Evolutionary conservation across 2,329 filamentous ascomycete genomes (phyloP).

Genomic region (Aspergillus versicolor): DNA sequence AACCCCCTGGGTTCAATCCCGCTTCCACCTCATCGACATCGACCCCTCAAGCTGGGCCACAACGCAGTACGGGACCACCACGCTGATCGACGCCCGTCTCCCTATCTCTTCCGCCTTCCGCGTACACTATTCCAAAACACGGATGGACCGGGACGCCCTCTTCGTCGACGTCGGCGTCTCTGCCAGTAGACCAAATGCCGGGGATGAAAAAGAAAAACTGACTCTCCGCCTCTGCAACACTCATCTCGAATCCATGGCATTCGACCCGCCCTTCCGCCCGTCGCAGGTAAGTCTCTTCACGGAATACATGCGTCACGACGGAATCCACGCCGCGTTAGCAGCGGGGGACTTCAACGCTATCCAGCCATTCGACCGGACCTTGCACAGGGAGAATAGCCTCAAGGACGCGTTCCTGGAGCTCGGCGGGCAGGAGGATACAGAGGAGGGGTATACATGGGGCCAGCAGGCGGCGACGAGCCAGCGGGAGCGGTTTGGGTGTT

Average conservation of each 20-base stretch:
- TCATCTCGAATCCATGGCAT: slow-evolving; percentile 10
- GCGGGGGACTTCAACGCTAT: slow-evolving; percentile 13
- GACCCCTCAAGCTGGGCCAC: slow-evolving; percentile 3
- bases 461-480: slow-evolving; percentile 7
- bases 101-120: neutral
- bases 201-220: neutral
- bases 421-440: slow-evolving; percentile 5
- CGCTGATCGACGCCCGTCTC: neutral
- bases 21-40: slow-evolving; percentile 7
- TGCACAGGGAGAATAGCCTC: slow-evolving; percentile 6
- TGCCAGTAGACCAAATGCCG: too few relatives aligned
- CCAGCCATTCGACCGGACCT: slow-evolving; percentile 6
- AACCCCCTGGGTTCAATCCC: slow-evolving; percentile 3
- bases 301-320: neutral
- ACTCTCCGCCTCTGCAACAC: slow-evolving; percentile 8
- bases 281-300: slow-evolving; percentile 7
- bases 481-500: slow-evolving; percentile 7
- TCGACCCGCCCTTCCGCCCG: slow-evolving; percentile 1
- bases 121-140: slow-evolving; percentile 8
- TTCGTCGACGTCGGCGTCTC: slow-evolving; percentile 5
- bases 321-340: neutral
- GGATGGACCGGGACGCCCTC: slow-evolving; percentile 12
- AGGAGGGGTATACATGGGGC: slow-evolving; percentile 13
- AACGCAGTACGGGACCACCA: slow-evolving; percentile 6
- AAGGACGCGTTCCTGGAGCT: slow-evolving; percentile 12